Evolutionary conservation across 2,329 filamentous ascomycete species (phyloP).

Genomic region (Rhinocladiella similis): DNA sequence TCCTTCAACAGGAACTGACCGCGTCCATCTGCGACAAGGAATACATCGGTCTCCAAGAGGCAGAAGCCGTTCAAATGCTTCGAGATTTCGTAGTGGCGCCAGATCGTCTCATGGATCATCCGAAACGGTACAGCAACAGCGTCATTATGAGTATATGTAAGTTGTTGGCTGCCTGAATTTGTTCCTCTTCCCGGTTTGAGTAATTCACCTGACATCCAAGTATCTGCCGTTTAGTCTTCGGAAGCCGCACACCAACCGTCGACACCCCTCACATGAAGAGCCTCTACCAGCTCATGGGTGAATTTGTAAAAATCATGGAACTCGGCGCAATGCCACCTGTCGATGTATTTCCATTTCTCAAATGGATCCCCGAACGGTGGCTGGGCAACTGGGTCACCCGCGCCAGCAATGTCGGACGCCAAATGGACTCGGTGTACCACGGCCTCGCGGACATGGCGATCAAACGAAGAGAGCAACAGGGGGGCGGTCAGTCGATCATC

Average conservation of each 20-base stretch:
- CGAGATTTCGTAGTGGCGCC: slow-evolving; percentile 45
- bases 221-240: slow-evolving; percentile 35
- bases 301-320: slow-evolving; percentile 39
- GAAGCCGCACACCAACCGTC: slow-evolving; percentile 36
- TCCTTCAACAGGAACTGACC: slow-evolving; percentile 48
- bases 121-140: slow-evolving; percentile 52
- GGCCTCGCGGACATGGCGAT: slow-evolving; percentile 52
- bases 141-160: slow-evolving; percentile 37
- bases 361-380: slow-evolving; percentile 42
- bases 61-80: slow-evolving; percentile 52
- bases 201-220: no score
- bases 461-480: slow-evolving; percentile 36
- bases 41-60: slow-evolving; percentile 46
- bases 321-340: slow-evolving; percentile 50
- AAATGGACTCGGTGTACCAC: slow-evolving; percentile 32
- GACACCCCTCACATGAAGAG: slow-evolving; percentile 39
- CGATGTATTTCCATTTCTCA: slow-evolving; percentile 47
- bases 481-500: slow-evolving; percentile 36
- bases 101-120: slow-evolving; percentile 48
- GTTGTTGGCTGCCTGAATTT: slow-evolving; percentile 12
- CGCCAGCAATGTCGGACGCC: slow-evolving; percentile 36
- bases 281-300: slow-evolving; percentile 46
- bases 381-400: slow-evolving; percentile 42
- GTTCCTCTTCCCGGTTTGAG: no score
- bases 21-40: slow-evolving; percentile 43